phyloP scores from a whole-genome alignment of 225 moss, liverwort and hornwort genomes.

The Ulota crispa region DNA sequence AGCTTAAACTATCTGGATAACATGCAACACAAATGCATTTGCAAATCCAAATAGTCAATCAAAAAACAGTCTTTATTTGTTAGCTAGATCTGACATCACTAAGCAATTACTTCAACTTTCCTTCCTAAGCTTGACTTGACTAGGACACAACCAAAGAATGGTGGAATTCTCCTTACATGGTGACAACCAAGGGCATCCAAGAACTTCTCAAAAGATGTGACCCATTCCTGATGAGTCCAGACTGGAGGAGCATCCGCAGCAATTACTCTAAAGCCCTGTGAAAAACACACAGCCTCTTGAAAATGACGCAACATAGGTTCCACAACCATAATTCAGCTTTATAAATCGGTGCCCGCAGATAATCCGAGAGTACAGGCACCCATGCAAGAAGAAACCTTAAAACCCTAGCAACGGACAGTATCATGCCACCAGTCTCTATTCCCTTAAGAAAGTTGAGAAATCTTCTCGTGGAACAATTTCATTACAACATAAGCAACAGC shows the following conservation, averaged over 20 bases:
- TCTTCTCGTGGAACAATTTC: background rate
- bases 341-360: background rate
- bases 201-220: conserved; percentile 93
- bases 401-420: conserved; percentile 15
- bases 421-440: background rate
- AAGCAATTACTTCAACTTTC: background rate
- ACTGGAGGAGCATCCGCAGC: conserved; percentile 96
- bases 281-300: conserved; percentile 16
- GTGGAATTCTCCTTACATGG: conserved; percentile 53
- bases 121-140: background rate
- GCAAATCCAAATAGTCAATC: background rate
- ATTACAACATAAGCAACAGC: background rate
- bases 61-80: background rate
- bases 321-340: conserved; percentile 5
- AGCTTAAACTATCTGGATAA: background rate
- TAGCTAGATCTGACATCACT: conserved; percentile 1
- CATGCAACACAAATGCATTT: background rate
- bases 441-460: background rate
- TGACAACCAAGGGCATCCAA: conserved; percentile 89
- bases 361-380: background rate
- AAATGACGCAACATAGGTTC: background rate
- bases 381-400: background rate
- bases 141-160: background rate
- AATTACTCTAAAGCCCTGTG: conserved; percentile 91
- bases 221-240: conserved; percentile 90